Evolutionary conservation across 2,329 filamentous ascomycete genomes (phyloP).

Genomic region (Nakataea oryzae): DNA sequence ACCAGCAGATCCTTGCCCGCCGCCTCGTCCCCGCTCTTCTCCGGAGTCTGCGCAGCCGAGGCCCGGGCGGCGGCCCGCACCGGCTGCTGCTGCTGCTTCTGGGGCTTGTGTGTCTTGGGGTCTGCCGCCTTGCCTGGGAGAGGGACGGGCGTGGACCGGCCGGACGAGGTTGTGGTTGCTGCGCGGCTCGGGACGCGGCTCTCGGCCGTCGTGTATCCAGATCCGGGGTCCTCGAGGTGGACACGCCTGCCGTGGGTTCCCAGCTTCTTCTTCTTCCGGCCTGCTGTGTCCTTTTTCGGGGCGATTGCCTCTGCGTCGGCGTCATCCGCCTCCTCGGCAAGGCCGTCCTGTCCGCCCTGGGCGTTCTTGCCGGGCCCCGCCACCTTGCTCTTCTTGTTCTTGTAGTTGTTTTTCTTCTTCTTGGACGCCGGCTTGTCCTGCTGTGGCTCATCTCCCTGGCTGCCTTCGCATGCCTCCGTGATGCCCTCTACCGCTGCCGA

Average conservation of each 20-base stretch:
- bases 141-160: background rate
- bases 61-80: background rate
- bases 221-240: background rate
- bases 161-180: background rate
- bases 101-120: background rate
- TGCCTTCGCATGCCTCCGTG: background rate
- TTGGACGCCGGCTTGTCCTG: background rate
- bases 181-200: background rate
- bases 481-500: background rate
- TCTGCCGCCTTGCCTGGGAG: background rate
- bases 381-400: slow-evolving; percentile 4
- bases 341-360: background rate
- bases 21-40: background rate
- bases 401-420: slow-evolving; percentile 6
- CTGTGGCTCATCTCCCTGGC: background rate
- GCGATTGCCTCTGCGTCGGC: background rate
- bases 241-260: background rate
- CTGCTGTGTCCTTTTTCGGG: background rate
- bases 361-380: background rate
- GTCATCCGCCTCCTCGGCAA: background rate
- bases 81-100: background rate
- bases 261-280: background rate
- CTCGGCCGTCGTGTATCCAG: background rate
- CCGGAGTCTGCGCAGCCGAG: background rate
- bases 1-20: background rate